Conservation (phyloP, 352 stramenopile genomes). For the Sclerospora graminicola region DNA sequence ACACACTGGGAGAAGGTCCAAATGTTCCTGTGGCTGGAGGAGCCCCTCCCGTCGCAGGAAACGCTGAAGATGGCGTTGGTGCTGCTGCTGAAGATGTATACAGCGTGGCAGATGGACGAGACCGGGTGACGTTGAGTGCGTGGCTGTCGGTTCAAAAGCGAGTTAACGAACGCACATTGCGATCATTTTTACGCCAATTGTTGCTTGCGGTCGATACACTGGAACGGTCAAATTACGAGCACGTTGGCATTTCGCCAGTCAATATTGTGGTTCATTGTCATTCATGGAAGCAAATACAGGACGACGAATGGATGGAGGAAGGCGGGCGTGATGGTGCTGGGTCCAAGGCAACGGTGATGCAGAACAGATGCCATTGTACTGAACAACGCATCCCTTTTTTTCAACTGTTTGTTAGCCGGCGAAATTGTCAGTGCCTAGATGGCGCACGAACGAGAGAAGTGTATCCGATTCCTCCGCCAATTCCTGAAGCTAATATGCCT, state of each 20-base stretch:
- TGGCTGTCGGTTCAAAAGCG: constrained; percentile 29
- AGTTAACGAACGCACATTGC: constrained; percentile 29
- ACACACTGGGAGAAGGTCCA: neutral
- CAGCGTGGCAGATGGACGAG: constrained; percentile 26
- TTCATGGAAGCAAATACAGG: constrained; percentile 1
- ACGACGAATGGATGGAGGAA: constrained; percentile 5
- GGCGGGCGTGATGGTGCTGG: constrained; percentile 2
- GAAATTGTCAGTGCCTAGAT: constrained; percentile 12
- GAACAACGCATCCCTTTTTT: constrained; percentile 16
- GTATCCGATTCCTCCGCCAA: constrained; percentile 6
- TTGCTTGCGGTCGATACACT: constrained; percentile 45
- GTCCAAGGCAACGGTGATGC: neutral
- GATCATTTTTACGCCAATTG: constrained; percentile 51
- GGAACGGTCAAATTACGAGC: constrained; percentile 30
- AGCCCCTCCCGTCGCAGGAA: neutral
- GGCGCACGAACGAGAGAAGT: constrained; percentile 2
- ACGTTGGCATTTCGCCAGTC: constrained; percentile 38
- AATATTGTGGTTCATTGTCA: constrained; percentile 42
- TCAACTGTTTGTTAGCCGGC: constrained; percentile 27
- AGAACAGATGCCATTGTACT: neutral
- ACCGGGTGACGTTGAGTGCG: constrained; percentile 21
- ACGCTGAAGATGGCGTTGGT: constrained; percentile 12
- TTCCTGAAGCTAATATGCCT: constrained; percentile 10
- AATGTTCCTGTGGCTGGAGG: neutral
- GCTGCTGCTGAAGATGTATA: constrained; percentile 27